Conservation (phyloP, 768 basidiomycete species). For the Kwoniella botswanensis region DNA sequence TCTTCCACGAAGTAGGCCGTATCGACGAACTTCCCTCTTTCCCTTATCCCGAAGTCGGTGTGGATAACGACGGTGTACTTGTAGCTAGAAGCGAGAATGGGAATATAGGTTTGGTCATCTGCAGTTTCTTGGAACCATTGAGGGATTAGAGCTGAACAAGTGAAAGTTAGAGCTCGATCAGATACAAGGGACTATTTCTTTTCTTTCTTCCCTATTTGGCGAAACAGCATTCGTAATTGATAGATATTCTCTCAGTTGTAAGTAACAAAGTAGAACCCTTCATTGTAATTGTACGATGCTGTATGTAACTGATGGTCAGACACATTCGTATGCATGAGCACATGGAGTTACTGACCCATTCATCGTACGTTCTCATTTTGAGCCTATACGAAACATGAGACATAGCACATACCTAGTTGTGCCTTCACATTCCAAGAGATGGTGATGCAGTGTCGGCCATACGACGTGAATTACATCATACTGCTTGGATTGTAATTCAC, state of each 20-base stretch:
- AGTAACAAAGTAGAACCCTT: neutral
- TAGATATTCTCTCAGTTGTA: neutral
- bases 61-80: constrained; percentile 58
- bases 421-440: neutral
- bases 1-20: constrained; percentile 58
- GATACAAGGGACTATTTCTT: neutral
- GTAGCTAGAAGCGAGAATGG: constrained; percentile 48
- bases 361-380: no score
- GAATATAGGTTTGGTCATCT: constrained; percentile 56
- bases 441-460: neutral
- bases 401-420: neutral
- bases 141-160: constrained; percentile 3
- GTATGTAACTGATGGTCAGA: no score
- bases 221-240: neutral
- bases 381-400: neutral
- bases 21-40: constrained; percentile 56
- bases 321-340: no score
- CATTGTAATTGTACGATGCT: no score
- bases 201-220: neutral
- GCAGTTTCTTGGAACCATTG: constrained; percentile 56
- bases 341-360: neutral
- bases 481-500: no score
- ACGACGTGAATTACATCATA: neutral
- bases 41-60: constrained; percentile 56
- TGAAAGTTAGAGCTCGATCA: neutral